Evolutionary conservation across 2,329 filamentous ascomycete genomes (phyloP).

Genomic region (Colletotrichum sp.): DNA sequence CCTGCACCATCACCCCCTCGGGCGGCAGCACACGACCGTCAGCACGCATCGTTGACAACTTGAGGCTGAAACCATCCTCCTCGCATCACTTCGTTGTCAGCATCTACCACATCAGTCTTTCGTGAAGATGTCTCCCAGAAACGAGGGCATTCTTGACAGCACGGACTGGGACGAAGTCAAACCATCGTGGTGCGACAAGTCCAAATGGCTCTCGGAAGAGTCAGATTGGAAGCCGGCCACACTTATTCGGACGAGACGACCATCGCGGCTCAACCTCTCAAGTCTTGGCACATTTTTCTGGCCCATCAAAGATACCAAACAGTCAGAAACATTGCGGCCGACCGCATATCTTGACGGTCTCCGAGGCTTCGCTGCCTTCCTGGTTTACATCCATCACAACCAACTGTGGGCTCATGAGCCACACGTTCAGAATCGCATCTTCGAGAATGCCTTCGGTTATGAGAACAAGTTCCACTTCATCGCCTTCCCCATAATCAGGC

Average conservation of each 20-base stretch:
- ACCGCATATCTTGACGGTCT: conserved; percentile 55
- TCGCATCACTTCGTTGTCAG: neutral
- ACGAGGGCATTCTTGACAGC: conserved; percentile 36
- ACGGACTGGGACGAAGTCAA: conserved; percentile 38
- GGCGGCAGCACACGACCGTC: neutral
- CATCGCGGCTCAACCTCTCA: neutral
- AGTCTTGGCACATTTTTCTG: conserved; percentile 11
- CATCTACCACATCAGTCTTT: neutral
- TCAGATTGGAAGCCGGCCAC: conserved; percentile 32
- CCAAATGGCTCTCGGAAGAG: conserved; percentile 23
- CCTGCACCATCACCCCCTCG: neutral
- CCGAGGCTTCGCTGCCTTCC: conserved; percentile 50
- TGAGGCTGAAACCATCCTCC: neutral
- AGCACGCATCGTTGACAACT: neutral
- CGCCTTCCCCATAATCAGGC: conserved; percentile 61
- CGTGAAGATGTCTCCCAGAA: conserved; percentile 33
- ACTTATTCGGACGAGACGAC: conserved; percentile 7
- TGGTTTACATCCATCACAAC: conserved; percentile 54
- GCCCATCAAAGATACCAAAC: conserved; percentile 16
- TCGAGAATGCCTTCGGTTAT: conserved; percentile 49
- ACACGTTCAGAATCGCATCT: conserved; percentile 38
- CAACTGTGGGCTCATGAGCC: conserved; percentile 43
- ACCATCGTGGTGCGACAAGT: conserved; percentile 24
- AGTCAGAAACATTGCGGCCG: conserved; percentile 31
- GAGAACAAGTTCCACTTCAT: conserved; percentile 51